Percentiles rank a stretch among this genome's conserved stretches.
These are phyloP conservation scores for Naganishia vaughanmartiniae DNA, from an alignment of 768 basidiomycete genomes.

Conservation along the genomic window DNA sequence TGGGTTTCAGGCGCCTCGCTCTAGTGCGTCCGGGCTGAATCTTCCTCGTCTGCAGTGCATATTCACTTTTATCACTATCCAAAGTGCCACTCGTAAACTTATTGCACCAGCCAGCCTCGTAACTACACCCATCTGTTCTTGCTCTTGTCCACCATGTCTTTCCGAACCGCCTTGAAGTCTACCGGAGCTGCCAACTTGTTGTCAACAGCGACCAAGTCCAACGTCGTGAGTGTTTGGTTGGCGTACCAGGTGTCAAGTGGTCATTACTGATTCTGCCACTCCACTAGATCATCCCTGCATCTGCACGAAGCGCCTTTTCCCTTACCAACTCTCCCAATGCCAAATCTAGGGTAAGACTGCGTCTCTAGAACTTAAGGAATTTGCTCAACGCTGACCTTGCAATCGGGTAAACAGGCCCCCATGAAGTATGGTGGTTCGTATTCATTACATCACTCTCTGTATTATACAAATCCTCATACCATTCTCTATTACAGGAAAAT, in stretches of 20 bases:
- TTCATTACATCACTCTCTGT: constrained; percentile 54
- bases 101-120: background rate
- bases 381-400: background rate
- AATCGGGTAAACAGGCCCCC: constrained; percentile 38
- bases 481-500: background rate
- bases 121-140: constrained; percentile 11
- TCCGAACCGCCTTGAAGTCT: constrained; percentile 34
- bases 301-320: constrained; percentile 19
- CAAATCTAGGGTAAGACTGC: constrained; percentile 18
- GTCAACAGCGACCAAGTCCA: constrained; percentile 26
- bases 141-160: constrained; percentile 31
- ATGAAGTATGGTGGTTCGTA: constrained; percentile 52
- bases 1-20: constrained; percentile 3
- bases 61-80: background rate
- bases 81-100: background rate
- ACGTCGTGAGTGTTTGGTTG: constrained; percentile 21
- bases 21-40: constrained; percentile 14
- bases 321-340: constrained; percentile 23
- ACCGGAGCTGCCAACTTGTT: constrained; percentile 27
- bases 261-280: background rate
- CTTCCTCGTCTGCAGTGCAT: constrained; percentile 5
- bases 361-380: background rate
- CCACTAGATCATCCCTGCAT: constrained; percentile 17
- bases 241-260: background rate
- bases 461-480: background rate